Evolutionary conservation across 192 early-diverging fungal species (phyloP).

Genomic region (Coemansia sp.): DNA sequence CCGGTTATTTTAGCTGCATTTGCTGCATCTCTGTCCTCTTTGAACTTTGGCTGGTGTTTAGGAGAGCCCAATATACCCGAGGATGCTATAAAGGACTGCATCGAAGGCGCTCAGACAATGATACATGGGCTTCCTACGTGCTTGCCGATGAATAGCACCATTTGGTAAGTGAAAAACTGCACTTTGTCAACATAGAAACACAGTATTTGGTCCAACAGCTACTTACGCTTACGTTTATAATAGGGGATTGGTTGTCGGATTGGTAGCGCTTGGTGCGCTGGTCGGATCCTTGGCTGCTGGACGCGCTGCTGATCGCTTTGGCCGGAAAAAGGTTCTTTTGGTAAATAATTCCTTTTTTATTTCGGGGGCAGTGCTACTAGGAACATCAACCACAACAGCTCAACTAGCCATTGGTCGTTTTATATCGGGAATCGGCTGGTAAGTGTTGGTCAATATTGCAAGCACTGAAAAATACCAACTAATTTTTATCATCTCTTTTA

Average conservation of each 20-base stretch:
- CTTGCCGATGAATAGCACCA: constrained; percentile 41
- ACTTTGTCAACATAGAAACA: no score
- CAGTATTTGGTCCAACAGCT: no score
- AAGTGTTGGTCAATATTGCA: constrained; percentile 2
- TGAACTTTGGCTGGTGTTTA: constrained; percentile 55
- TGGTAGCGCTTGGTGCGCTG: constrained; percentile 62
- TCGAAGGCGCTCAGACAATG: constrained; percentile 17
- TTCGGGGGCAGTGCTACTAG: constrained; percentile 61
- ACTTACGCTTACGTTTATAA: constrained; percentile 6
- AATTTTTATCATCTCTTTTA: constrained; percentile 14
- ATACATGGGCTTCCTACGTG: constrained; percentile 40
- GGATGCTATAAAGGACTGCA: constrained; percentile 49
- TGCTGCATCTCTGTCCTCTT: constrained; percentile 41
- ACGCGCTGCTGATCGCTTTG: constrained; percentile 56
- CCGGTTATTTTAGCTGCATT: constrained; percentile 21
- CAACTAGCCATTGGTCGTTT: constrained; percentile 72
- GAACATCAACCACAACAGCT: constrained; percentile 55
- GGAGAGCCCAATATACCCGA: constrained; percentile 59
- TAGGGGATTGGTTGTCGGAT: constrained; percentile 59
- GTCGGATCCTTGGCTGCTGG: constrained; percentile 62
- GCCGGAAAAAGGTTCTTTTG: constrained; percentile 63
- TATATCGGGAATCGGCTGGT: constrained; percentile 64
- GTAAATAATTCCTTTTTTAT: constrained; percentile 66
- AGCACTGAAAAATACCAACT: background rate
- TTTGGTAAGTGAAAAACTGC: constrained; percentile 39